Evolutionary conservation across 345 rosid species (phyloP).

Genomic region (Brassica nigra): DNA sequence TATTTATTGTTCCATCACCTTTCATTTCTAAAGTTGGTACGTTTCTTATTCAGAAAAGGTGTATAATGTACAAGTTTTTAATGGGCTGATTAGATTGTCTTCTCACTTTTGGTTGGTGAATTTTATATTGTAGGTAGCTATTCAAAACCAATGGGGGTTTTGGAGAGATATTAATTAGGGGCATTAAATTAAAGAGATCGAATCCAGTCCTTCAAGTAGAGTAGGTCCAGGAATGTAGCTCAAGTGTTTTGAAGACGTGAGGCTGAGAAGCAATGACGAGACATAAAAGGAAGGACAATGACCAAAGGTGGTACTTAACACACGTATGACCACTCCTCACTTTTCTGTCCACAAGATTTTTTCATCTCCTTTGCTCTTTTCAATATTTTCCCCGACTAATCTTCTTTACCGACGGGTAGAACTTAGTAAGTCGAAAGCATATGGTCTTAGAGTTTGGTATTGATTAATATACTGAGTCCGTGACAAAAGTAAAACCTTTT

Average conservation of each 20-base stretch:
- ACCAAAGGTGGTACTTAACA: slow-evolving; percentile 38
- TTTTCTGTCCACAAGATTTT: slow-evolving; percentile 31
- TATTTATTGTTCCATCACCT: too few relatives aligned
- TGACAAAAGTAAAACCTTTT: background rate
- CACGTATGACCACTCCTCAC: slow-evolving; percentile 35
- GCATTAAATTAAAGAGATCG: slow-evolving; percentile 16
- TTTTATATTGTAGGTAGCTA: background rate
- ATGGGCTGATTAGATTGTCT: background rate
- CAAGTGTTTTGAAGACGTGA: slow-evolving; percentile 33
- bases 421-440: background rate
- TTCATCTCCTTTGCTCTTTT: background rate
- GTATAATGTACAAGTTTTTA: background rate
- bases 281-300: slow-evolving; percentile 26
- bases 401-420: background rate
- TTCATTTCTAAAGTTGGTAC: too few relatives aligned
- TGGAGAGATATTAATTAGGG: slow-evolving; percentile 8
- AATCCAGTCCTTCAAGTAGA: slow-evolving; percentile 22
- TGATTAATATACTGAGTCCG: background rate
- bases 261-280: slow-evolving; percentile 27
- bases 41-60: background rate
- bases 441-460: background rate
- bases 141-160: background rate
- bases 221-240: slow-evolving; percentile 33
- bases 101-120: slow-evolving; percentile 16
- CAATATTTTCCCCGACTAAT: background rate